Evolutionary conservation across 2,329 filamentous ascomycete species (phyloP).

Genomic region (Pseudogymnoascus sp.): DNA sequence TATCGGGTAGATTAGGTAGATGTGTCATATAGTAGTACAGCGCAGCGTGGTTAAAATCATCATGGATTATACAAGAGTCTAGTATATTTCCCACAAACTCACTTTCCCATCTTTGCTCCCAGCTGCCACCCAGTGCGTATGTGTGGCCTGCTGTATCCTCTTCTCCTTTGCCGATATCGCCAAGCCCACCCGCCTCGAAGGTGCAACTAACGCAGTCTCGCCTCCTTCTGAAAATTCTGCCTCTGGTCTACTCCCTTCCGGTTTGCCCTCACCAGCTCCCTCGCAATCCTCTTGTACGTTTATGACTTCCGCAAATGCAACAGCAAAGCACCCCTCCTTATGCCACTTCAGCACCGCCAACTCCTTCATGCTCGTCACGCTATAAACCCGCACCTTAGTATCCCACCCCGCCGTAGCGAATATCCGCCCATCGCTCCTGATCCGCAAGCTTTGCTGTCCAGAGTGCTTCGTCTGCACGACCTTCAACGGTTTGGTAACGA

Average conservation of each 20-base stretch:
- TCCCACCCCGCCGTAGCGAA: slow-evolving; percentile 95
- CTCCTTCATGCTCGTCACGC: slow-evolving; percentile 70
- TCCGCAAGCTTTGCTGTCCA: slow-evolving; percentile 72
- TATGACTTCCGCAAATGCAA: slow-evolving; percentile 55
- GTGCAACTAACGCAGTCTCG: not conserved
- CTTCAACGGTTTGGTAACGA: slow-evolving; percentile 41
- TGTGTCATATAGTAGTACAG: not conserved
- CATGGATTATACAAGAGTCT: not conserved
- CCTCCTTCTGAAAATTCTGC: not conserved
- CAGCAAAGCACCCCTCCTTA: slow-evolving; percentile 74
- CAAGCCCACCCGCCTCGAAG: slow-evolving; percentile 11
- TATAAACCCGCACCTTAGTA: slow-evolving; percentile 71
- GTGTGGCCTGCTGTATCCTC: slow-evolving; percentile 54
- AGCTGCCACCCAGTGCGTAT: slow-evolving; percentile 79
- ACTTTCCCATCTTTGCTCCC: slow-evolving; percentile 94
- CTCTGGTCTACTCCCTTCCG: slow-evolving; percentile 8
- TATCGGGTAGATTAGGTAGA: slow-evolving; percentile 40
- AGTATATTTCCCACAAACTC: slow-evolving; percentile 93
- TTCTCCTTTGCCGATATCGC: slow-evolving; percentile 53
- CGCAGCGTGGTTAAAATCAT: slow-evolving; percentile 4
- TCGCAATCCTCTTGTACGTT: slow-evolving; percentile 9
- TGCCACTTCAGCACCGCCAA: slow-evolving; percentile 94
- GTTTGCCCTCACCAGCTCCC: not conserved
- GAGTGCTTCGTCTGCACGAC: slow-evolving; percentile 72
- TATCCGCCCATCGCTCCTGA: slow-evolving; percentile 73